Conservation (phyloP, 345 rosid genomes). For the Eucalyptus pauciflora region DNA sequence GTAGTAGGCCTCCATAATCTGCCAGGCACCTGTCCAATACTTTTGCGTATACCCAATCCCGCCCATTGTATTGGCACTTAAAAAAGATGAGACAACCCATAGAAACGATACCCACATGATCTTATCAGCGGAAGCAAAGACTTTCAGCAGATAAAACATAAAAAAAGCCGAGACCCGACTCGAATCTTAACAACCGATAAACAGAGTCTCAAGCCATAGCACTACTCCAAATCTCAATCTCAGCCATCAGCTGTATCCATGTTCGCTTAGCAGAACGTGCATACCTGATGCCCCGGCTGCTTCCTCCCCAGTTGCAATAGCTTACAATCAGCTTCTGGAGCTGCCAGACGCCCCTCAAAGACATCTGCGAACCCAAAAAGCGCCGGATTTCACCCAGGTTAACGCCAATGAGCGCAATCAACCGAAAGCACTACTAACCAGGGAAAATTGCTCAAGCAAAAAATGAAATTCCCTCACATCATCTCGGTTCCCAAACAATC, state of each 20-base stretch:
- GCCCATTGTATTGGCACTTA: neutral
- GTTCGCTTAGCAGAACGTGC: neutral
- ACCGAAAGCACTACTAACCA: neutral
- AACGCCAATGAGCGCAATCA: neutral
- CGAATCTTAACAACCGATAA: neutral
- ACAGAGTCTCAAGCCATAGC: neutral
- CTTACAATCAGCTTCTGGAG: conserved; percentile 74
- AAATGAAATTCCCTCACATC: neutral
- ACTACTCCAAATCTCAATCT: neutral
- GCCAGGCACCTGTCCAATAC: neutral
- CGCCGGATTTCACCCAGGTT: neutral
- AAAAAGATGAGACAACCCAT: neutral
- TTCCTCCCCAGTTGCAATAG: conserved; percentile 90
- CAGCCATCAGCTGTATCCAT: neutral
- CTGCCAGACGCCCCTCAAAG: conserved; percentile 84
- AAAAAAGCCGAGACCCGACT: neutral
- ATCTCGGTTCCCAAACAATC: neutral
- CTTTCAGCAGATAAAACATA: neutral
- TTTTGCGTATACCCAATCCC: neutral
- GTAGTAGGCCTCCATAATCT: neutral
- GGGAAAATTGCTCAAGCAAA: neutral
- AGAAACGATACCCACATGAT: neutral
- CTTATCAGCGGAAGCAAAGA: neutral
- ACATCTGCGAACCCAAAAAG: conserved; percentile 25
- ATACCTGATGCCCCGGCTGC: conserved; percentile 84